Evolutionary conservation across 768 basidiomycete genomes (phyloP), one percentile per base, ranked within the genome.

Genomic region (Serpula lacrymans): DNA sequence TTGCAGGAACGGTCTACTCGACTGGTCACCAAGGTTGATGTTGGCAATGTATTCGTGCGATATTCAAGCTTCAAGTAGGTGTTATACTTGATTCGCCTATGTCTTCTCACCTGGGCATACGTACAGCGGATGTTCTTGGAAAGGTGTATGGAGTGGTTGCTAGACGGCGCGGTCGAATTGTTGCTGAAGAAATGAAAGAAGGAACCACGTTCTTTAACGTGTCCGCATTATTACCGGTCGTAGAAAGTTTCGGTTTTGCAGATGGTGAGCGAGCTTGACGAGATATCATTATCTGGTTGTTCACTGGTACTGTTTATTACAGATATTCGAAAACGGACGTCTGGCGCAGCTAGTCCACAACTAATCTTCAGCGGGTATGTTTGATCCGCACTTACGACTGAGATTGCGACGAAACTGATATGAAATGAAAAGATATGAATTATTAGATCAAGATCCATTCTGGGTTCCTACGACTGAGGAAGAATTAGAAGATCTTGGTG

Each of bases 21-120:
- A 98, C 62, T 99, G 96, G 96, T 97, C 94, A 2, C 96, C 96
- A 11, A 74, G 96, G 42, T 74, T 99, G 50, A 89, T 94, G 82
- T 69, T 99, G 50, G 96, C 96, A 0, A 98, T 98, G 92, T 99
- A 99, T 61, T 84, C 87, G 10, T 99, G 95, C 62, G 94, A 98
- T 55, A 98, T 99, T 39, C 96, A 97, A 65, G 90, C 94, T 1
- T 93, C 95, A 12, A 90, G 94, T 97, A 59, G 57, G 89, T 72
- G 11, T 23, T 31, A 20, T 10, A 5, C 21, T 28, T 42, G 37
- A 50, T 27, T 46, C 24, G 42, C 20, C 47, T 27, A 34, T n/a
- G 31, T 29, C 37, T 33, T 31, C 39, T 58, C 16, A 53, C 27
- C 34, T 34, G 42, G 43, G 4, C 10, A 33, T 38, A 16, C 28